Conservation (phyloP, 768 basidiomycete genomes). For the Tephrocybe sp. region DNA sequence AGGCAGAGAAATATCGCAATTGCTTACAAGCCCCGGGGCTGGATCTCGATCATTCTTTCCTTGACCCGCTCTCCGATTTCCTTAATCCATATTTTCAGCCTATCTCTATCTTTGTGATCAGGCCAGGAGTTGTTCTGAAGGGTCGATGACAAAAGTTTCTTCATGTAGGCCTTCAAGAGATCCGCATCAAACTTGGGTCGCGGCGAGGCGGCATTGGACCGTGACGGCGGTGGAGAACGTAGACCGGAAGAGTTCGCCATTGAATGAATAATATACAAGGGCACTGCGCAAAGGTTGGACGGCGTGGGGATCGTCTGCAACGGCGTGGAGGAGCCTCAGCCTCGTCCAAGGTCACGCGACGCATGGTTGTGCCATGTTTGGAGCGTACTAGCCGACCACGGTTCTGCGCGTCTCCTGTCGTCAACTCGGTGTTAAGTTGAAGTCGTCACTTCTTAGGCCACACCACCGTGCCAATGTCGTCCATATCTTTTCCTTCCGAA, state of each 20-base stretch:
- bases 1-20: constrained; percentile 9
- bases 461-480: constrained; percentile 53
- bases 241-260: constrained; percentile 36
- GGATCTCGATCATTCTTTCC: constrained; percentile 83
- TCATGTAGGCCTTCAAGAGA: constrained; percentile 75
- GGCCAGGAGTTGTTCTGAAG: constrained; percentile 69
- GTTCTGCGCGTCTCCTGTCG: constrained; percentile 8
- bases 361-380: constrained; percentile 20
- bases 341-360: no score
- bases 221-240: constrained; percentile 62
- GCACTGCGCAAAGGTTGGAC: no score
- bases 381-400: constrained; percentile 19
- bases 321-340: no score
- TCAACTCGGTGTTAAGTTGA: no score
- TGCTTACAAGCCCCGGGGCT: constrained; percentile 80
- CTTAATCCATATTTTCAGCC: constrained; percentile 74
- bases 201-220: constrained; percentile 60
- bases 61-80: constrained; percentile 85
- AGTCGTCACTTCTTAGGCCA: not conserved
- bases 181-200: constrained; percentile 72
- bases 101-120: constrained; percentile 66
- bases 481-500: constrained; percentile 59
- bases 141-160: constrained; percentile 73
- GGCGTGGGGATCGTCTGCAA: no score
- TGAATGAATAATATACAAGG: no score